Base-by-base conservation (phyloP, 1,139 yeast genomes). In the Debaryomyces sp. region DNA sequence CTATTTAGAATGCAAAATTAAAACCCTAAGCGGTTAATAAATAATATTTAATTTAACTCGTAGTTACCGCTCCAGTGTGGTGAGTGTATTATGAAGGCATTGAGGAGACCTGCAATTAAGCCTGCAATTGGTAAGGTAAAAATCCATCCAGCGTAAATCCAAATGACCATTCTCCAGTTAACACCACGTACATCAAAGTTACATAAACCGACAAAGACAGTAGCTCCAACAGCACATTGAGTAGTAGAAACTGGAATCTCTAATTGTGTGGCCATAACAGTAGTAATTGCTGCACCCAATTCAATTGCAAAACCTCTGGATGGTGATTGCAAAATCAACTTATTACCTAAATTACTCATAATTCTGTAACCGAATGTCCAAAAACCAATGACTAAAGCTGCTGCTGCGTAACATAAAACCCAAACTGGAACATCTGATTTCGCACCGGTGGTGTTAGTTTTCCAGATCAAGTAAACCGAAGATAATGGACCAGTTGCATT, bases 281-380 rank as follows among this genome's bases (percentile, higher is more conserved):
- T 82, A 12, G 94, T 86, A 47, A 85, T 71, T 43, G 94, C 94
- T 49, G 92, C 90, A 53, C 92, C 94, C 49, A 87, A 73, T 68
- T 87, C 95, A 63, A 86, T 84, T 17, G 88, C 70, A 61, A 85
- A 87, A n/a, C 94, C 94, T 68, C 94, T 78, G 5, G 90, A 77
- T 43, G 95, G 95, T 1, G 92, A 85, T 70, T 85, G 91, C 58
- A 85, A 76, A 51, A 87, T 87, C 68, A 87, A 72, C 63, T 82
- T 84, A 73, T 87, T 87, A 65, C 94, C 95, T 67, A 87, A 76
- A 63, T 82, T 81, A 50, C 78, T 67, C 86, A 87, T 85, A 59
- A 87, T 82, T 60, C 79, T 78, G 75, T 85, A 87, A 54, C 92
- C 92, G 54, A 71, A 85, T 42, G 85, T 84, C 90, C 90, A 85